Percentiles rank a stretch among this genome's conserved stretches.
phyloP scores from a whole-genome alignment of 306 rosid genomes.

The Cucurbita moschata region DNA sequence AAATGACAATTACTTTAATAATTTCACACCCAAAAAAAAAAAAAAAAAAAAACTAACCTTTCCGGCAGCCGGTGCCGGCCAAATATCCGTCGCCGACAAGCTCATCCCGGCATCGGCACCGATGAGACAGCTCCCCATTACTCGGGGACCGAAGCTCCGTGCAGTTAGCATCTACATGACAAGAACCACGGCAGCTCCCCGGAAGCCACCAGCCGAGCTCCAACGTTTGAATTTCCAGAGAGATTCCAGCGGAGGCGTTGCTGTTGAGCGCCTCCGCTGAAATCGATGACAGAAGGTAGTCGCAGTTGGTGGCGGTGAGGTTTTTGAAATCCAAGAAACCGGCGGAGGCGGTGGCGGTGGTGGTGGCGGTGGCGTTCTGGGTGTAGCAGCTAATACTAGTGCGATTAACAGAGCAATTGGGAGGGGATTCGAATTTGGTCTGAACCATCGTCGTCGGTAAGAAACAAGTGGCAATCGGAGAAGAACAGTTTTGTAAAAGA shows the following conservation, averaged over 20 bases:
- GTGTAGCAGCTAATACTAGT: conserved; percentile 51
- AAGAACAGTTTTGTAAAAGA: conserved; percentile 39
- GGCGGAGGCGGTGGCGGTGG: not conserved
- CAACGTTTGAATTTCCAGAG: conserved; percentile 48
- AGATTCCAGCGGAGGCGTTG: conserved; percentile 22
- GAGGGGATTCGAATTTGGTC: conserved; percentile 34
- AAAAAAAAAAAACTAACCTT: conserved; percentile 41
- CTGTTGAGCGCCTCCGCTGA: conserved; percentile 18
- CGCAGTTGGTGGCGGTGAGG: conserved; percentile 18
- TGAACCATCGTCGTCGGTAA: conserved; percentile 38
- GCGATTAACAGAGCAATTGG: conserved; percentile 19
- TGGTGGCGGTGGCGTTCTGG: not conserved
- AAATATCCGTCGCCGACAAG: conserved; percentile 54
- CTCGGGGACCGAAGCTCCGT: conserved; percentile 12
- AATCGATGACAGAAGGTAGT: conserved; percentile 44
- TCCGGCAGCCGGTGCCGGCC: conserved; percentile 64
- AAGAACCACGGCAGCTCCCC: conserved; percentile 41
- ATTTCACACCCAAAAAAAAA: not conserved
- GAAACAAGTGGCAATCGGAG: conserved; percentile 17
- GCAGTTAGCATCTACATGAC: conserved; percentile 45
- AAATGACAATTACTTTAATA: not conserved
- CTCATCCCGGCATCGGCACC: conserved; percentile 46
- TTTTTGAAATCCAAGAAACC: conserved; percentile 16
- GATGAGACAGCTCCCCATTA: conserved; percentile 19
- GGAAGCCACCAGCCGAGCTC: conserved; percentile 79